phyloP scores from a whole-genome alignment of 2,329 filamentous ascomycete genomes.

The Fusarium coffeatum region DNA sequence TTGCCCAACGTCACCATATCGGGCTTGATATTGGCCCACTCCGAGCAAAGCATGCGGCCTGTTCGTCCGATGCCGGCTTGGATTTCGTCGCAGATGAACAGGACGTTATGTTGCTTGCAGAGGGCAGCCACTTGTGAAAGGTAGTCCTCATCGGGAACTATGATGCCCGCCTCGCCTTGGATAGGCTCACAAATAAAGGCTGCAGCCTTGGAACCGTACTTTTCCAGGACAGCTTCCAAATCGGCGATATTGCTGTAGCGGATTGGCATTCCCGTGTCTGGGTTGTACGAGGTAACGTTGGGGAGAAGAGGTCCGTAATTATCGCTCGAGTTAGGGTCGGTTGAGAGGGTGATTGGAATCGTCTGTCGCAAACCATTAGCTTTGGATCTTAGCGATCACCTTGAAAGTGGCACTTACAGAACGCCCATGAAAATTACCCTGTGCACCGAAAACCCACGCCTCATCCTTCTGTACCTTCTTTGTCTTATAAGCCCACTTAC shows the following conservation, averaged over 20 bases:
- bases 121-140: conserved; percentile 81
- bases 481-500: conserved; percentile 36
- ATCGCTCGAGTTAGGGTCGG: conserved; percentile 92
- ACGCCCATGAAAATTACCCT: conserved; percentile 37
- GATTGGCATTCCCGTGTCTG: conserved; percentile 30
- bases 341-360: conserved; percentile 76
- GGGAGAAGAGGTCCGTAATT: conserved; percentile 98
- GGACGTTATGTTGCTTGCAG: conserved; percentile 94
- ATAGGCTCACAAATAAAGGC: conserved; percentile 39
- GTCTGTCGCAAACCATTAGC: too few species aligned
- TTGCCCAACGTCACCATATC: conserved; percentile 96
- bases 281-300: conserved; percentile 61
- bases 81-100: conserved; percentile 98
- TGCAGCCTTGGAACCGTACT: conserved; percentile 27
- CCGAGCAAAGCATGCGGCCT: conserved; percentile 91
- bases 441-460: conserved; percentile 34
- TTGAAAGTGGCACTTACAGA: conserved; percentile 70
- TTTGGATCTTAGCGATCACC: too few species aligned
- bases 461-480: conserved; percentile 33
- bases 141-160: conserved; percentile 86
- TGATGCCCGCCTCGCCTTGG: conserved; percentile 93
- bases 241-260: conserved; percentile 26
- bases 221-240: conserved; percentile 25
- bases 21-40: conserved; percentile 95
- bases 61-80: conserved; percentile 97